Evolutionary conservation across 2,329 filamentous ascomycete species (phyloP), one percentile per base, ranked within the genome.

Genomic region (Plectosphaerella plurivora): DNA sequence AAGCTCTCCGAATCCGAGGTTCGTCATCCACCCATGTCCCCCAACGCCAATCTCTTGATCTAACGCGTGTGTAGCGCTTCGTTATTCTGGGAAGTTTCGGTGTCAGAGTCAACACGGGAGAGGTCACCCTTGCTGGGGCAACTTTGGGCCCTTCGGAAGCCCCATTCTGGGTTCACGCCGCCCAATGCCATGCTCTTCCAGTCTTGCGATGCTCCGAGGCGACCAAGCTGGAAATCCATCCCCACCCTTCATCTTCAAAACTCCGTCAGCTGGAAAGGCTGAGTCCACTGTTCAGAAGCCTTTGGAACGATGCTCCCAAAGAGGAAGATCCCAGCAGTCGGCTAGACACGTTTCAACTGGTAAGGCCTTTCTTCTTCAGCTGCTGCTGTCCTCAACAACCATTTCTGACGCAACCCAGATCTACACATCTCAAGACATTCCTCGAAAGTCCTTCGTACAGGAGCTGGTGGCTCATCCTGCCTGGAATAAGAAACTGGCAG

Each of bases 131-230:
- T 24, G 78, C 83, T 14, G 88, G 89, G 15, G 83, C 87, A 7
- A 79, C 76, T 7, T 64, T 93, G 4, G 71, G 72, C 11, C 64
- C 77, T 2, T 73, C 75, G 0, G 69, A 75, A 24, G 65, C 60
- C 1, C 63, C 72, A 6, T 72, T 79, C 57, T 84, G 80, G 73
- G 74, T 89, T 15, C 83, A 82, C 64, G 86, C 87, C 15, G 82
- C 88, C 1, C 78, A 80, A 42, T 89, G 85, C 37, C 83, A 90
- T 62, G 83, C 88, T 1, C 67, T 93, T 2, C 87, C 87, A 1
- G 81, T 87, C 1, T 74, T 93, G 35, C 71, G 81, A 46, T 83
- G 77, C 44, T 61, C 69, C 0, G 73, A 81, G 45, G 66, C 75
- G 10, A 74, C 75, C 0, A 66, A 63, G 1, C 64, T 89, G 1